Evolutionary conservation across 2,329 filamentous ascomycete species (phyloP).

Genomic region (Aureobasidium musti): DNA sequence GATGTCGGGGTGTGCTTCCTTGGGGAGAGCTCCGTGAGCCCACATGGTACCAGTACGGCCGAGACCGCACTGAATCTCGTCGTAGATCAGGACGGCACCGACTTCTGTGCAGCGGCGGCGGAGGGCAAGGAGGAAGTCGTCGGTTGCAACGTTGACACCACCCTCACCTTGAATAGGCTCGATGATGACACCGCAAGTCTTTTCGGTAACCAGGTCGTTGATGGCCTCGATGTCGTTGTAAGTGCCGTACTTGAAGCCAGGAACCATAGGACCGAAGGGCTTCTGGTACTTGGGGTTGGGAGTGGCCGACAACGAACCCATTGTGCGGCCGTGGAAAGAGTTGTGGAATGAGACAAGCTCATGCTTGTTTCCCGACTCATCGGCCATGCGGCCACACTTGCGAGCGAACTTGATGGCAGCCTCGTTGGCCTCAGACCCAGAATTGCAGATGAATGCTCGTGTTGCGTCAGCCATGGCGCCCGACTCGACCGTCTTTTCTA

Average conservation of each 20-base stretch:
- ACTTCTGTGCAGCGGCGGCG: conserved; percentile 82
- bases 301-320: conserved; percentile 93
- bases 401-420: conserved; percentile 95
- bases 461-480: conserved; percentile 79
- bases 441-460: conserved; percentile 92
- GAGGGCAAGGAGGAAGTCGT: conserved; percentile 82
- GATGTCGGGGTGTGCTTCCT: conserved; percentile 86
- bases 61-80: conserved; percentile 96
- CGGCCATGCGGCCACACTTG: conserved; percentile 71
- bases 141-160: conserved; percentile 79
- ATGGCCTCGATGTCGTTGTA: conserved; percentile 81
- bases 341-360: conserved; percentile 89
- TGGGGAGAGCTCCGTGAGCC: conserved; percentile 76
- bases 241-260: conserved; percentile 82
- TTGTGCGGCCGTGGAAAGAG: conserved; percentile 94
- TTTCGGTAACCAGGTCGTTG: conserved; percentile 72
- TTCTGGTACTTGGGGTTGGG: conserved; percentile 97
- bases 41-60: conserved; percentile 84
- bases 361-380: conserved; percentile 58
- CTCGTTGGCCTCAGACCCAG: conserved; percentile 95
- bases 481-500: conserved; percentile 75
- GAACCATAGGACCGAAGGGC: conserved; percentile 93
- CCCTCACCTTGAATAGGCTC: conserved; percentile 98
- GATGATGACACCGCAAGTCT: conserved; percentile 90
- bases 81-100: conserved; percentile 85